These are phyloP conservation scores for Wickerhamiella siamensis DNA, from an alignment of 805 yeast species.

Conservation along the genomic window DNA sequence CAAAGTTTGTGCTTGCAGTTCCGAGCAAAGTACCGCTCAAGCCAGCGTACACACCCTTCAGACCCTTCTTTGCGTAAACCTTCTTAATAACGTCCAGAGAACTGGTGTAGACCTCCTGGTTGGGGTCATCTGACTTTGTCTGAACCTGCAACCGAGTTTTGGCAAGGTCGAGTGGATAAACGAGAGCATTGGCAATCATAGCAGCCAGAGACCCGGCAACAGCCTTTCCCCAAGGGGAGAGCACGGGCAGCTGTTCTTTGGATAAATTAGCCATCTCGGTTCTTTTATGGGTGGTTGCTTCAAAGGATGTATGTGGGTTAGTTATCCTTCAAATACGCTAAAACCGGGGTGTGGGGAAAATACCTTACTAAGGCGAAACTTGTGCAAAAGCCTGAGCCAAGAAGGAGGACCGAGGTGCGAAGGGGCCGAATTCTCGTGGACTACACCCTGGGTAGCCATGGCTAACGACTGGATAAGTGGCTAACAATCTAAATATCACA, in stretches of 20 bases:
- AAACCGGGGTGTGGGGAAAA: not conserved
- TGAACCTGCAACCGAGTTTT: conserved; percentile 71
- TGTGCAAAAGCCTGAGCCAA: not conserved
- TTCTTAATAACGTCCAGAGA: conserved; percentile 48
- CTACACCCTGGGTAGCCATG: no score
- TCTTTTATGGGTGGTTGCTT: no score
- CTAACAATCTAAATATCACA: no score
- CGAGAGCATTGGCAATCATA: conserved; percentile 59
- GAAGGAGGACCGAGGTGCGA: no score
- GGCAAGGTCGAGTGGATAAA: conserved; percentile 68
- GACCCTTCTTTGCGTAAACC: conserved; percentile 43
- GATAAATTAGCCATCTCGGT: conserved; percentile 1
- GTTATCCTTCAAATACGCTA: not conserved
- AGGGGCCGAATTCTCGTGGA: no score
- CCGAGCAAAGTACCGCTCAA: conserved; percentile 51
- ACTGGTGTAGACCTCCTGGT: conserved; percentile 31
- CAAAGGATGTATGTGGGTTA: not conserved
- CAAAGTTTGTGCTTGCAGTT: conserved; percentile 63
- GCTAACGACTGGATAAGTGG: no score
- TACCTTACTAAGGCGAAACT: not conserved
- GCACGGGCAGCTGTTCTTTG: conserved; percentile 5
- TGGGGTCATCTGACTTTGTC: conserved; percentile 13
- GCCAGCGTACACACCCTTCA: conserved; percentile 61
- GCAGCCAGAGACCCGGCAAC: conserved; percentile 75
- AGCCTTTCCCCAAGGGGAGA: conserved; percentile 62